phyloP scores from a whole-genome alignment of 1,284 basidiomycete genomes.

The Wolfiporia cocos region DNA sequence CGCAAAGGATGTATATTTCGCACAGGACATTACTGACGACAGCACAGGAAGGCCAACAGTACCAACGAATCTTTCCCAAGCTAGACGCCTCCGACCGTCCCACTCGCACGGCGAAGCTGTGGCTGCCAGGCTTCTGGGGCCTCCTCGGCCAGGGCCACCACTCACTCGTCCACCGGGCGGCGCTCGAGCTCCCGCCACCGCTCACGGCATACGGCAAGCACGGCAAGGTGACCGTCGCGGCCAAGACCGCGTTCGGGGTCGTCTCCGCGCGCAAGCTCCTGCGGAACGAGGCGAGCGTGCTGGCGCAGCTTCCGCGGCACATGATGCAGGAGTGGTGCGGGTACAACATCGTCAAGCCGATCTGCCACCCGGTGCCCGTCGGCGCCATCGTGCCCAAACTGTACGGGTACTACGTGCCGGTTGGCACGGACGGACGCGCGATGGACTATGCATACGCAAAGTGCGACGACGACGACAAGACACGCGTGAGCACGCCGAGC shows the following conservation, averaged over 20 bases:
- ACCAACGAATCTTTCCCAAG: too few relatives aligned
- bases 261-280: conserved; percentile 22
- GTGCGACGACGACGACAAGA: conserved; percentile 5
- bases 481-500: conserved; percentile 24
- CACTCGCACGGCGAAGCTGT: too few relatives aligned
- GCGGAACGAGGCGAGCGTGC: conserved; percentile 35
- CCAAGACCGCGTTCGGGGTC: conserved; percentile 22
- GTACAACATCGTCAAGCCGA: conserved; percentile 34
- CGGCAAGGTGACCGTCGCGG: conserved; percentile 27
- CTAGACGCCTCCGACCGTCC: too few relatives aligned
- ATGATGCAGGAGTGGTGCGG: conserved; percentile 44
- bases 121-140: too few relatives aligned
- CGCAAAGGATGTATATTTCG: too few relatives aligned
- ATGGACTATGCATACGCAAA: conserved; percentile 1
- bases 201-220: conserved; percentile 20
- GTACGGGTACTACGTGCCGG: conserved; percentile 44
- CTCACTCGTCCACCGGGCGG: conserved; percentile 27
- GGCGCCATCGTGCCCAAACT: conserved; percentile 46
- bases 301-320: conserved; percentile 36
- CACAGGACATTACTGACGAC: too few relatives aligned
- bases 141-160: conserved; percentile 28
- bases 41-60: too few relatives aligned
- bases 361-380: conserved; percentile 38
- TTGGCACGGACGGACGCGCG: conserved; percentile 4
- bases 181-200: conserved; percentile 26